phyloP scores from a whole-genome alignment of 176 grass and related monocot species.

The Typha latifolia region DNA sequence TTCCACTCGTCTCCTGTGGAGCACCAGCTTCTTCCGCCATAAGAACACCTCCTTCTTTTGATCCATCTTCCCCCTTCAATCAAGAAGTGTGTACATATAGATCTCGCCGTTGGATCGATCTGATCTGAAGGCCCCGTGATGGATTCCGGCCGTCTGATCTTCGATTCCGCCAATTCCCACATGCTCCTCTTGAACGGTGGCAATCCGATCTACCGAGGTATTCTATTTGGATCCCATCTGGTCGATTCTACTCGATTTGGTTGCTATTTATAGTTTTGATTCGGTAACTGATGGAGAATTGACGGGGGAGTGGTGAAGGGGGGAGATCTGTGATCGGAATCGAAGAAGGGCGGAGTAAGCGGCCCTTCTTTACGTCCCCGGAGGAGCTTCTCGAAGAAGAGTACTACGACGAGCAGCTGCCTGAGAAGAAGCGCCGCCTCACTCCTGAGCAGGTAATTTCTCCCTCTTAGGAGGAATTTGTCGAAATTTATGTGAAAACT shows the following conservation, averaged over 20 bases:
- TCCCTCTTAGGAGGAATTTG: no score
- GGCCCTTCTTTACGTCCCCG: constrained; percentile 71
- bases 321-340: constrained; percentile 35
- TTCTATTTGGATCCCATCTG: not conserved
- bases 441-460: constrained; percentile 64
- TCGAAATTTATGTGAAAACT: not conserved
- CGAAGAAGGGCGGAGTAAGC: constrained; percentile 42
- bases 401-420: constrained; percentile 91
- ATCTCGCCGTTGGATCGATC: not conserved
- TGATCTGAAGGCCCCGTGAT: constrained; percentile 20
- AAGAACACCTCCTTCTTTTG: constrained; percentile 47
- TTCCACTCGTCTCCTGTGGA: constrained; percentile 88
- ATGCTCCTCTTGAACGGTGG: constrained; percentile 67
- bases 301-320: constrained; percentile 30
- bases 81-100: constrained; percentile 13
- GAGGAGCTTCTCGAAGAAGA: constrained; percentile 84
- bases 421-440: constrained; percentile 87
- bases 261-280: no score
- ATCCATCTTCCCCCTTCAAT: constrained; percentile 13
- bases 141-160: constrained; percentile 43
- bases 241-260: not conserved
- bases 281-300: not conserved
- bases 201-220: constrained; percentile 46
- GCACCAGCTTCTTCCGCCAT: constrained; percentile 97
- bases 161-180: constrained; percentile 45